These are phyloP conservation scores for Gastrolobium bilobum DNA, from an alignment of 306 rosid genomes.

Conservation along the genomic window DNA sequence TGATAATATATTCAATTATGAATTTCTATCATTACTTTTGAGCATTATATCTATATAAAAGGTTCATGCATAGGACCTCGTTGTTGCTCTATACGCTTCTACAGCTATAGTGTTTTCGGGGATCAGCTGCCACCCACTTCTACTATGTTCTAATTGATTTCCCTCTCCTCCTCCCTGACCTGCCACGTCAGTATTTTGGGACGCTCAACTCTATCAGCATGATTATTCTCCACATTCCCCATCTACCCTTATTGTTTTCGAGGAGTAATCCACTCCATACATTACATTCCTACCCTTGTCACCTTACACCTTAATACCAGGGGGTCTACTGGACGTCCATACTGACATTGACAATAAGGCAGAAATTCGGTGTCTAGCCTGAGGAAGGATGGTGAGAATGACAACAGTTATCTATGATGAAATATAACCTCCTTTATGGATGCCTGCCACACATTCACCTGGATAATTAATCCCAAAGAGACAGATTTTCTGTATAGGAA, in stretches of 20 bases:
- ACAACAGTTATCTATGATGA: constrained; percentile 20
- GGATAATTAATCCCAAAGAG: constrained; percentile 10
- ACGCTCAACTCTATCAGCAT: constrained; percentile 12
- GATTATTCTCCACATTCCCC: constrained; percentile 12
- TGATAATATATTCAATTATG: background rate
- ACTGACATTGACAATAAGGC: background rate
- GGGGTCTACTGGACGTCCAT: background rate
- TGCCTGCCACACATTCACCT: constrained; percentile 32
- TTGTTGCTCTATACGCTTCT: no score
- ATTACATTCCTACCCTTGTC: background rate
- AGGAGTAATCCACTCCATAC: constrained; percentile 16
- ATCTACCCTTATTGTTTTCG: background rate
- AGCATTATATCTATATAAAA: no score
- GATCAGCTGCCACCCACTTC: no score
- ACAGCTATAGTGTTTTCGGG: no score
- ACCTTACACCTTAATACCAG: background rate
- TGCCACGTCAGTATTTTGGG: constrained; percentile 19
- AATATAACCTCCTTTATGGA: constrained; percentile 28
- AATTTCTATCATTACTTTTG: background rate
- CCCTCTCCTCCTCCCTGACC: background rate
- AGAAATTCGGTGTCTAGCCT: constrained; percentile 28
- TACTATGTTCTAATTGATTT: background rate
- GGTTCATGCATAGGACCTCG: no score
- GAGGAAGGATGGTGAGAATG: constrained; percentile 1
- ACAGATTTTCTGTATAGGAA: constrained; percentile 4